Evolutionary conservation across 208 protist genomes (phyloP).

Genomic region (Trypanosomatidae sp.): DNA sequence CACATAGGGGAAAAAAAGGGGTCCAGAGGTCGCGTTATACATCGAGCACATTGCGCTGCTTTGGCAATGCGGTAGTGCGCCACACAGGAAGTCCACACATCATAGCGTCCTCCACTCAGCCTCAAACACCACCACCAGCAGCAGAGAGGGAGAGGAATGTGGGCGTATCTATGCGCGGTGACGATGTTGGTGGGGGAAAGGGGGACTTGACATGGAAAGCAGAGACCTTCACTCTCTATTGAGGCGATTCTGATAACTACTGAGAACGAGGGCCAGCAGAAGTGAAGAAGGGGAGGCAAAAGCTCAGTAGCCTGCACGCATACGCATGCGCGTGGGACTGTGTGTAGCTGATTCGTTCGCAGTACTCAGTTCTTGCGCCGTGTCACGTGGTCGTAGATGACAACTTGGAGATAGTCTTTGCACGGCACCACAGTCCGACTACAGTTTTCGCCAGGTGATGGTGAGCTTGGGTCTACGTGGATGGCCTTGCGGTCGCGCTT

Average conservation of each 20-base stretch:
- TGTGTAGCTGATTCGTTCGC: neutral
- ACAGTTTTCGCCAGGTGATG: slow-evolving; percentile 93
- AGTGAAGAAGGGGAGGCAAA: neutral
- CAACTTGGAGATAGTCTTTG: slow-evolving; percentile 96
- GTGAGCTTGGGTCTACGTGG: slow-evolving; percentile 95
- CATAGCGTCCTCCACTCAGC: neutral
- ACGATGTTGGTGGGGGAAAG: neutral
- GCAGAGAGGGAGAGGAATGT: neutral
- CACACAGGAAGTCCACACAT: neutral
- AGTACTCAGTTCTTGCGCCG: slow-evolving; percentile 85
- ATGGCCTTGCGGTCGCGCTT: slow-evolving; percentile 98
- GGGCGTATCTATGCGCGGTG: neutral
- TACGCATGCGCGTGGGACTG: neutral
- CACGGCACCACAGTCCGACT: slow-evolving; percentile 91
- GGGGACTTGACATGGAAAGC: slow-evolving; percentile 1
- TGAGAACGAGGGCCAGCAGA: neutral
- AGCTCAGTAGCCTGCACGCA: neutral
- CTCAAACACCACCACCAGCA: neutral
- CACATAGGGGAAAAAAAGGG: neutral
- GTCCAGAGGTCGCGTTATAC: neutral
- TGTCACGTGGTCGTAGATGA: slow-evolving; percentile 92
- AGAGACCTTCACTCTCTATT: neutral
- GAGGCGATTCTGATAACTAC: neutral
- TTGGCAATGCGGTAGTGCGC: neutral
- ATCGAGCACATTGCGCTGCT: neutral